Percentiles rank a stretch among this genome's conserved stretches.
Conservation (phyloP, 208 protist species). For the Wallacemonas collosoma region DNA sequence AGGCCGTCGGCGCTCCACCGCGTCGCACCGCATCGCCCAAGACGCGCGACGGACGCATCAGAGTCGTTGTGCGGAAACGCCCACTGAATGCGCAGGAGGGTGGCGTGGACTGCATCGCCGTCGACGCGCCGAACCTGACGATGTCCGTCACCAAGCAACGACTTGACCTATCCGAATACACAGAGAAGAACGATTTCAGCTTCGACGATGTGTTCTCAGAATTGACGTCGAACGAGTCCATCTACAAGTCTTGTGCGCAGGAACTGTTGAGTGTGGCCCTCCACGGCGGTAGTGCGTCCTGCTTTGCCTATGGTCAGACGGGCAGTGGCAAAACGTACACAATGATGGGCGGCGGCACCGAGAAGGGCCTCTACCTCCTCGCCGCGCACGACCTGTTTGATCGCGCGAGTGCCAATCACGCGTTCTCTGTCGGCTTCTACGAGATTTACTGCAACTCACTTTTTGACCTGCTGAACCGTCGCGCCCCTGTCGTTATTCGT, state of each 20-base stretch:
- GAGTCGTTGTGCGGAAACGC: conserved; percentile 87
- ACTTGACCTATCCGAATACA: conserved; percentile 96
- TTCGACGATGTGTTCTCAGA: conserved; percentile 95
- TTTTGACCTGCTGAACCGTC: conserved; percentile 93
- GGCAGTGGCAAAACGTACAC: conserved; percentile 75
- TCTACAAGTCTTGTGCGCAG: conserved; percentile 79
- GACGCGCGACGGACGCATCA: conserved; percentile 69
- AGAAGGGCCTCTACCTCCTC: conserved; percentile 91
- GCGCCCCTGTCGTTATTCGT: conserved; percentile 83
- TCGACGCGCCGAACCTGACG: conserved; percentile 46
- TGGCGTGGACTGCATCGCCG: conserved; percentile 53
- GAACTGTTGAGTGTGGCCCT: conserved; percentile 91
- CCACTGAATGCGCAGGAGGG: conserved; percentile 54
- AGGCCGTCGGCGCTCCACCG: background rate
- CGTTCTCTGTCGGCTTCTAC: conserved; percentile 86
- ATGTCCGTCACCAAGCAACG: conserved; percentile 80
- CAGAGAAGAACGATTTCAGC: conserved; percentile 91
- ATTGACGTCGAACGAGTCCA: conserved; percentile 63
- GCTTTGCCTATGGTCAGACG: conserved; percentile 89
- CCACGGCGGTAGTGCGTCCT: conserved; percentile 93
- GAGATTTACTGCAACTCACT: conserved; percentile 97
- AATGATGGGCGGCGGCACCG: conserved; percentile 61
- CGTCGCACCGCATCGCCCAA: conserved; percentile 12
- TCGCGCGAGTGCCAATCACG: conserved; percentile 37
- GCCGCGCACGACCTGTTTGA: conserved; percentile 92